phyloP scores from a whole-genome alignment of 1,284 basidiomycete genomes.

The Chiua sp. region DNA sequence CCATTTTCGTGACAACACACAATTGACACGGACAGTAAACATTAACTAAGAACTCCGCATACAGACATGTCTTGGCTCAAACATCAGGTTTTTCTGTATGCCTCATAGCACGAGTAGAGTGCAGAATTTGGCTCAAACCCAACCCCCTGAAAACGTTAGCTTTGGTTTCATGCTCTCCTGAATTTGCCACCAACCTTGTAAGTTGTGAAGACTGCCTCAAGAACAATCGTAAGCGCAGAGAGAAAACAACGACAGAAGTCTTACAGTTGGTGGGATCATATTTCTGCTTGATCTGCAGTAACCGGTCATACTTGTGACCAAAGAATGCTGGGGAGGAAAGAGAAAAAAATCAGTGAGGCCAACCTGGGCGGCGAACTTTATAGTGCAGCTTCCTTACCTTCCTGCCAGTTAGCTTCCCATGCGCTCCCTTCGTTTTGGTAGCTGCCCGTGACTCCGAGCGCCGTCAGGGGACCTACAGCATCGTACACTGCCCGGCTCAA shows the following conservation, averaged over 20 bases:
- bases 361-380: no score
- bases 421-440: slow-evolving; percentile 19
- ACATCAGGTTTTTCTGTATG: no score
- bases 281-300: slow-evolving; percentile 10
- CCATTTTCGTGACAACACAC: not conserved
- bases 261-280: slow-evolving; percentile 15
- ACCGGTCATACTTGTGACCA: slow-evolving; percentile 12
- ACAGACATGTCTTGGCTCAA: not conserved
- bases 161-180: no score
- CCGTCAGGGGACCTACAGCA: slow-evolving; percentile 9
- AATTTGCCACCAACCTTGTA: not conserved
- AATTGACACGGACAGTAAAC: not conserved
- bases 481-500: slow-evolving; percentile 5
- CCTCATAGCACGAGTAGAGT: not conserved
- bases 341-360: not conserved
- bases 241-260: not conserved
- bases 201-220: slow-evolving; percentile 2
- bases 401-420: slow-evolving; percentile 13
- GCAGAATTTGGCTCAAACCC: not conserved
- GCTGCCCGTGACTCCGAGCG: slow-evolving; percentile 9
- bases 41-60: not conserved
- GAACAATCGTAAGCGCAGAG: no score
- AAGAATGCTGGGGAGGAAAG: slow-evolving; percentile 9
- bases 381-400: not conserved
- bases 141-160: no score